These are phyloP conservation scores for Cladosporium cucumerinum DNA, from an alignment of 2,329 filamentous ascomycete genomes.

Conservation along the genomic window DNA sequence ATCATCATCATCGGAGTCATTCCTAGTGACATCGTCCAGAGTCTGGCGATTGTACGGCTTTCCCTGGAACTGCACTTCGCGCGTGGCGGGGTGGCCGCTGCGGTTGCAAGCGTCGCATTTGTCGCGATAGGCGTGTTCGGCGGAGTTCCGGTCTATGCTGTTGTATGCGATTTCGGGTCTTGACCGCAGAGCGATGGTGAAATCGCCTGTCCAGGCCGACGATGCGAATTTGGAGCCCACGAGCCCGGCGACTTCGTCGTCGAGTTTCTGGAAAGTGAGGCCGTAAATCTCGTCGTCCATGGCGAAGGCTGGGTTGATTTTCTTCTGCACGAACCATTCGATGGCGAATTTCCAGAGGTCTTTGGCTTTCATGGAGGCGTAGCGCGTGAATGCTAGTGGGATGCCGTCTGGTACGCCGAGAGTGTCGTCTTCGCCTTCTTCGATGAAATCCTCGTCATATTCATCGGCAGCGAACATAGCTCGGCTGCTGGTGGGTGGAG, in stretches of 20 bases:
- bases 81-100: constrained; percentile 64
- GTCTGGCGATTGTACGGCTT: constrained; percentile 63
- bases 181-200: constrained; percentile 62
- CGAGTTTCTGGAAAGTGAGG: constrained; percentile 67
- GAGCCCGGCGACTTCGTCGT: constrained; percentile 66
- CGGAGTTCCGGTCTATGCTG: constrained; percentile 39
- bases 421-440: constrained; percentile 56
- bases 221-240: constrained; percentile 70
- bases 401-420: constrained; percentile 57
- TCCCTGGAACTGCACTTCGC: constrained; percentile 60
- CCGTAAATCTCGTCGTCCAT: constrained; percentile 62
- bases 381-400: constrained; percentile 66
- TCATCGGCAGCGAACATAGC: constrained; percentile 52
- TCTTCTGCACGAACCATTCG: constrained; percentile 79
- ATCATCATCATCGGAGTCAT: constrained; percentile 48
- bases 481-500: constrained; percentile 31
- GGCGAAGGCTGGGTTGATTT: constrained; percentile 68
- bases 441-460: constrained; percentile 63
- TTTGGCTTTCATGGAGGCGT: constrained; percentile 64
- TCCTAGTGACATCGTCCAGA: constrained; percentile 57
- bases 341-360: constrained; percentile 71
- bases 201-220: constrained; percentile 65
- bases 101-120: constrained; percentile 71
- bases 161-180: constrained; percentile 59
- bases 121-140: constrained; percentile 38